Conservation (phyloP, 2,329 filamentous ascomycete species). For the Fusarium heterosporum region DNA sequence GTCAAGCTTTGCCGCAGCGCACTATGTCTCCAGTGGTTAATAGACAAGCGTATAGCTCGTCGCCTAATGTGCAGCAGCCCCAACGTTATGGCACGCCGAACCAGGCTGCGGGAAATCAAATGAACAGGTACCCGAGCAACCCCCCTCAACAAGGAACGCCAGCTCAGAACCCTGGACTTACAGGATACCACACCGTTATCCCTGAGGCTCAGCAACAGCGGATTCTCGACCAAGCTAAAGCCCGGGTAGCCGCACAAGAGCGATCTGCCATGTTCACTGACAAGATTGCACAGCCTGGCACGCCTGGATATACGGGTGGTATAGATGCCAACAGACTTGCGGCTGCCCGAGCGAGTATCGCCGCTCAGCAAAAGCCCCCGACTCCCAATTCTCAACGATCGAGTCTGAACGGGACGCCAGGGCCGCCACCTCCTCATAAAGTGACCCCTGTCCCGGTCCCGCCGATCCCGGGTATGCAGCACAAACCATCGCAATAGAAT, state of each 20-base stretch:
- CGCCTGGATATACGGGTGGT: slow-evolving; percentile 45
- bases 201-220: slow-evolving; percentile 63
- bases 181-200: slow-evolving; percentile 63
- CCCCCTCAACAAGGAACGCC: slow-evolving; percentile 47
- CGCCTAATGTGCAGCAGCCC: slow-evolving; percentile 53
- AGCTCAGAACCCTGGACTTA: slow-evolving; percentile 54
- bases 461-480: slow-evolving; percentile 55
- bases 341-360: slow-evolving; percentile 53
- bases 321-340: slow-evolving; percentile 50
- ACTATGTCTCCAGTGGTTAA: slow-evolving; percentile 60
- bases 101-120: slow-evolving; percentile 48
- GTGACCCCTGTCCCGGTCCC: slow-evolving; percentile 60
- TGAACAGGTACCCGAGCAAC: slow-evolving; percentile 52
- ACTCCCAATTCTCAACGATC: slow-evolving; percentile 50
- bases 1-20: slow-evolving; percentile 55
- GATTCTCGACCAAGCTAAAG: slow-evolving; percentile 64
- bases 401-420: slow-evolving; percentile 53
- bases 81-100: slow-evolving; percentile 51
- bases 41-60: slow-evolving; percentile 55
- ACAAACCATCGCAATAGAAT: slow-evolving; percentile 43
- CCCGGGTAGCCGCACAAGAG: slow-evolving; percentile 59
- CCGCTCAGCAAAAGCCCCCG: slow-evolving; percentile 53
- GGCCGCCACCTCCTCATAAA: slow-evolving; percentile 53
- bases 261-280: slow-evolving; percentile 56
- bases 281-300: slow-evolving; percentile 61